Evolutionary conservation across 1,284 basidiomycete genomes (phyloP), one percentile per base, ranked within the genome.

Genomic region (Ganoderma meredithae): DNA sequence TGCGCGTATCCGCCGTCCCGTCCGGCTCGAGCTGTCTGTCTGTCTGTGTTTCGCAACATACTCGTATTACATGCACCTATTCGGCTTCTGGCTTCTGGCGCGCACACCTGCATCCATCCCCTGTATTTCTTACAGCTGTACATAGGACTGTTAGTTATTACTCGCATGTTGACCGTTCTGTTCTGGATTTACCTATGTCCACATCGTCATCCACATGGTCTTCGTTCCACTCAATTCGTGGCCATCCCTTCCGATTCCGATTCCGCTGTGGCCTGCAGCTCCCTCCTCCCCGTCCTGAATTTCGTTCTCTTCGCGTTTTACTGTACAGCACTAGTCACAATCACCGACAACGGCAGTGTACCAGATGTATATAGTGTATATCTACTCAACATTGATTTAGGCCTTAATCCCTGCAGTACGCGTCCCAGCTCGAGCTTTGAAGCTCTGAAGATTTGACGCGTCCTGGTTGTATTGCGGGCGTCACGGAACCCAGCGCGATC

Each of bases 291-390:
- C 36, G 3, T 40, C 58, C 58, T 12, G n/a, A 13, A 39, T 40
- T 39, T 33, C 19, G 31, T 58, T 40, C 39, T 60, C 22, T 60
- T 25, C 39, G n/a, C 39, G 8, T 40, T 27, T 49, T 71, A 71
- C 67, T 67, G 70, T 71, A 69, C 65, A 64, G 60, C 67, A 67
- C 58, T 53, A 49, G 49, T 43, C 64, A 39, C 69, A 49, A 43
- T 43, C 62, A 31, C 65, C 66, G 69, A 63, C 68, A 31, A 59
- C 31, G 64, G 55, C 33, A 62, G 53, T 66, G 67, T 69, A 66
- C 70, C 67, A 65, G 22, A 58, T 69, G 70, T 71, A 71, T 52
- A 71, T 71, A 71, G 60, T 69, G 69, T 69, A 65, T 61, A 62
- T 60, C 49, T 22, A 55, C 13, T 55, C 58, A 40, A 60, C 36